These are phyloP conservation scores for Pythium oligandrum DNA, from an alignment of 352 stramenopile genomes.

Conservation along the genomic window DNA sequence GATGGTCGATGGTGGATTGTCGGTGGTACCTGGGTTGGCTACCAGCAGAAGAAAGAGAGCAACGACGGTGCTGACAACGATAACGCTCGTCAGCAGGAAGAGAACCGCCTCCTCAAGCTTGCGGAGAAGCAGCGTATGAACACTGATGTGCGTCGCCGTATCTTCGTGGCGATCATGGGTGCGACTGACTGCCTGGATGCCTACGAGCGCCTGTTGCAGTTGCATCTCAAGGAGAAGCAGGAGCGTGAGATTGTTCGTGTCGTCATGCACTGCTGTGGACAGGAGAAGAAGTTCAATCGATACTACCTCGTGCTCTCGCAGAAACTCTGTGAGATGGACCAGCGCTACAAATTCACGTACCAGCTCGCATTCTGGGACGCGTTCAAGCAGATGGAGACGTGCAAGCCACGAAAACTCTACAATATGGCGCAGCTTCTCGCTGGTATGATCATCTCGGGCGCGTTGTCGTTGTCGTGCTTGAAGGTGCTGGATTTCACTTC, in stretches of 20 bases:
- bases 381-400: constrained; percentile 90
- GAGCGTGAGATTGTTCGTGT: constrained; percentile 95
- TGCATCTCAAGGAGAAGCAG: constrained; percentile 88
- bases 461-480: constrained; percentile 78
- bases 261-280: constrained; percentile 89
- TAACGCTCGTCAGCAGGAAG: constrained; percentile 20
- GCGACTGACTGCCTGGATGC: constrained; percentile 93
- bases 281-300: constrained; percentile 91
- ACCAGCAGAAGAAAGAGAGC: constrained; percentile 32
- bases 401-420: constrained; percentile 84
- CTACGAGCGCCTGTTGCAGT: constrained; percentile 92
- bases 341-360: constrained; percentile 94
- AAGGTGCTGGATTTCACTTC: constrained; percentile 93
- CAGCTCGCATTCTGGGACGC: constrained; percentile 96
- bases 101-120: constrained; percentile 82
- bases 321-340: constrained; percentile 93
- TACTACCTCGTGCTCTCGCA: constrained; percentile 93
- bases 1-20: constrained; percentile 96
- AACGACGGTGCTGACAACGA: constrained; percentile 12
- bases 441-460: constrained; percentile 55
- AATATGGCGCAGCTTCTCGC: constrained; percentile 88
- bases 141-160: constrained; percentile 91
- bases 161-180: constrained; percentile 97
- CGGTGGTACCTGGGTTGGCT: constrained; percentile 91
- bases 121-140: constrained; percentile 97